phyloP scores from a whole-genome alignment of 208 protist species.

The Naegleria lovaniensis region DNA sequence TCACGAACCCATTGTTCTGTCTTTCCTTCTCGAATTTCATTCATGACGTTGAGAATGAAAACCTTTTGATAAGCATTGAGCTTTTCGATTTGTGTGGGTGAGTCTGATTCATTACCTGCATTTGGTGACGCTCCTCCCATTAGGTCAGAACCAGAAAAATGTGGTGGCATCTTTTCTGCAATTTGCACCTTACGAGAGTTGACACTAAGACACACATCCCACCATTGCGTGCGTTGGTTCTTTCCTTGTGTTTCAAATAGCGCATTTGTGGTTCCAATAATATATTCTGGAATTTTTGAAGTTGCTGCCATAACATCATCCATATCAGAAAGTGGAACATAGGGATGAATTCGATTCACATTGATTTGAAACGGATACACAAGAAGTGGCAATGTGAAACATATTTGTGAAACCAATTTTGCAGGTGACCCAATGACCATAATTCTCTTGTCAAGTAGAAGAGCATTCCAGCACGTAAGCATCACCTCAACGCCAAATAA shows the following conservation, averaged over 20 bases:
- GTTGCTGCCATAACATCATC: not conserved
- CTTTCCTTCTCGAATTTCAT: slow-evolving; percentile 1
- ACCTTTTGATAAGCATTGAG: not conserved
- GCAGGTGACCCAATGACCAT: slow-evolving; percentile 6
- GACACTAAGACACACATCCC: slow-evolving; percentile 18
- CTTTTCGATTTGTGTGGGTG: not conserved
- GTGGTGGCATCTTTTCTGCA: not conserved
- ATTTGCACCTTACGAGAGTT: not conserved
- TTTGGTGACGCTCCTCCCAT: not conserved
- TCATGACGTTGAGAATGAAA: not conserved
- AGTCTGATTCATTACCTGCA: not conserved
- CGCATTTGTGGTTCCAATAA: not conserved
- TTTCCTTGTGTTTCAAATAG: slow-evolving; percentile 9
- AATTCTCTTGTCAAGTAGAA: not conserved
- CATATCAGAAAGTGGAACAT: not conserved
- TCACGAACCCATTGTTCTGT: slow-evolving; percentile 10
- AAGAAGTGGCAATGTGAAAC: not conserved
- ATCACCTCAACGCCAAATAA: not conserved
- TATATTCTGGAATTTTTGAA: not conserved
- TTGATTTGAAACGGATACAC: not conserved
- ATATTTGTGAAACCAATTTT: not conserved
- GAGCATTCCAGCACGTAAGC: not conserved
- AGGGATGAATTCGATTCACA: not conserved
- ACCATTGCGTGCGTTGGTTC: not conserved
- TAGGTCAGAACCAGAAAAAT: not conserved